Evolutionary conservation across 2,329 filamentous ascomycete species (phyloP).

Genomic region (Fusarium cyanostomum): DNA sequence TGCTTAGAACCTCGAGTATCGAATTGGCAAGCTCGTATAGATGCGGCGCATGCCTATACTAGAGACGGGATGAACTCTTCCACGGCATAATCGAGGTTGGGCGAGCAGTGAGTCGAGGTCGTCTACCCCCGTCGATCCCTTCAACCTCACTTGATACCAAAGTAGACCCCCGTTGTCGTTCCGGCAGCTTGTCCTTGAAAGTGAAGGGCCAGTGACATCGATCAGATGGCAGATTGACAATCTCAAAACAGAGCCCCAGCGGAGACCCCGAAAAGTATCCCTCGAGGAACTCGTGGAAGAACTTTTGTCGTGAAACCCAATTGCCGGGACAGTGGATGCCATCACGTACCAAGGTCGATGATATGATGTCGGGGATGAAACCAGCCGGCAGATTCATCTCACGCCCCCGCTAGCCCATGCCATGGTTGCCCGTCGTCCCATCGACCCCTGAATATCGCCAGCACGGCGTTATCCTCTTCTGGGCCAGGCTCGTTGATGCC

Average conservation of each 20-base stretch:
- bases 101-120: neutral
- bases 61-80: neutral
- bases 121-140: no score
- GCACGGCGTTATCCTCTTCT: neutral
- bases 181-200: no score
- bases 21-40: neutral
- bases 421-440: neutral
- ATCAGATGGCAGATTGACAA: no score
- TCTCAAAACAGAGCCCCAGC: neutral
- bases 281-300: neutral
- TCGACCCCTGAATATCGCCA: neutral
- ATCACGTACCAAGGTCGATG: neutral
- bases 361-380: constrained; percentile 1
- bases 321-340: neutral
- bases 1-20: neutral
- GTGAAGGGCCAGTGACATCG: no score
- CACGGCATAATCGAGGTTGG: neutral
- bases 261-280: neutral
- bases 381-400: neutral
- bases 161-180: no score
- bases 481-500: neutral
- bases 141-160: no score
- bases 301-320: constrained; percentile 5
- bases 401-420: neutral
- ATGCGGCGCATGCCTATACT: neutral